Evolutionary conservation across 345 rosid species (phyloP).

Genomic region (Citrus hindsii): DNA sequence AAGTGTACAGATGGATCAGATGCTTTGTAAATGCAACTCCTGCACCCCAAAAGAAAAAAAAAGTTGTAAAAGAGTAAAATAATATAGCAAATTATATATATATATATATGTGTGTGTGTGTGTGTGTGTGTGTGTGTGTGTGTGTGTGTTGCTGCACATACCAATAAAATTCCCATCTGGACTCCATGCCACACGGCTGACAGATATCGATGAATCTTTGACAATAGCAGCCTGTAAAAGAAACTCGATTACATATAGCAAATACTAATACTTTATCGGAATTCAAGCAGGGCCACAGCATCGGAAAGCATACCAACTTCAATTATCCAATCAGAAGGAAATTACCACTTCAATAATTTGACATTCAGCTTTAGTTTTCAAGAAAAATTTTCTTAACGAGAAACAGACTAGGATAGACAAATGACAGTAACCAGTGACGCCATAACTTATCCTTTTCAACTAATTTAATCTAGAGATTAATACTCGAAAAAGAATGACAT

Average conservation of each 20-base stretch:
- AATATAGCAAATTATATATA: neutral
- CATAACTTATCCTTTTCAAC: neutral
- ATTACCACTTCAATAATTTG: neutral
- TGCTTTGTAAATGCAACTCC: conserved; percentile 35
- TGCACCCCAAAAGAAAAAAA: conserved; percentile 6
- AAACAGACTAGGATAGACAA: neutral
- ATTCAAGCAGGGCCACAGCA: neutral
- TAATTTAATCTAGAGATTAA: neutral
- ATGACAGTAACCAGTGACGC: neutral
- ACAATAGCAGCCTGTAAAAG: conserved; percentile 37
- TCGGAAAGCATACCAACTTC: neutral
- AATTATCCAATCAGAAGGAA: neutral
- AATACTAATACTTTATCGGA: conserved; percentile 13
- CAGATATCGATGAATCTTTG: conserved; percentile 47
- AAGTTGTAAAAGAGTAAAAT: neutral
- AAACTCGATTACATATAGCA: conserved; percentile 12
- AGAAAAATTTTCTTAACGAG: neutral
- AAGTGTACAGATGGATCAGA: conserved; percentile 28
- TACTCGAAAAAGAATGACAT: neutral
- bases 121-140: too few species aligned
- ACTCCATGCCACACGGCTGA: conserved; percentile 59
- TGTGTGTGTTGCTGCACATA: conserved; percentile 19
- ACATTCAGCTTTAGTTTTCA: neutral
- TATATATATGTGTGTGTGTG: neutral
- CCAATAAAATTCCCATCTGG: conserved; percentile 64